Base-by-base conservation (phyloP, 2,329 filamentous ascomycete species). In the Cercospora janseana region DNA sequence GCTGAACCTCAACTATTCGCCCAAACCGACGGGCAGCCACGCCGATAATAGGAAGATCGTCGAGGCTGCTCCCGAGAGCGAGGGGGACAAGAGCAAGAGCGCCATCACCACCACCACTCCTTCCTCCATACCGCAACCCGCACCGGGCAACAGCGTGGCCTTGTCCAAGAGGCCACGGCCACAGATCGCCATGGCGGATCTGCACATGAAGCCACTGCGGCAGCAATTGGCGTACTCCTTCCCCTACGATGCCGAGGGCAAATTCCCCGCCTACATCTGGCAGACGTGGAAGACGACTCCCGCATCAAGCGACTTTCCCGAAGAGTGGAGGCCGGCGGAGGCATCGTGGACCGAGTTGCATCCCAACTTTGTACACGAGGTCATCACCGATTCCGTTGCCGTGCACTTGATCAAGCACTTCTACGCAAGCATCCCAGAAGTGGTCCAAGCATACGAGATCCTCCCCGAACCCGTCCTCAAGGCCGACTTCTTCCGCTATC, bases 251-350 rank as follows among this genome's bases (percentile, higher is more conserved):
- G 78, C 92, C 56, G 83, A 90, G 65, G 72, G 78, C 61, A 95
- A 92, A 69, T 97, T 97, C 69, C 93, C 93, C 3, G 91, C 90
- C 49, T 97, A 95, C 75, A 94, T 98, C 66, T 98, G 93, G 93
- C 93, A 98, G 77, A 98, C 93, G 10, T 98, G 93, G 93, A 96
- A 94, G 70, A 85, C 82, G 64, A 87, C 83, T 1, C 91, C 92
- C 0, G 80, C 84, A 1, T 86, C 88, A 16, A 77, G 81, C 43
- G 78, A 87, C 55, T 98, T 98, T 66, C 72, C 71, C 8, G 81
- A 85, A 55, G 73, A 76, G 15, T 91, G 95, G 66, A 84, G 91
- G 55, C 82, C 87, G 38, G 79, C 89, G 52, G 93, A 97, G 72
- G 87, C 88, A 10, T 90, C 87, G 55, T 98, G 93, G 93, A 86